These are phyloP conservation scores for Marchantia paleacea DNA, from an alignment of 225 moss, liverwort and hornwort genomes.

Conservation along the genomic window DNA sequence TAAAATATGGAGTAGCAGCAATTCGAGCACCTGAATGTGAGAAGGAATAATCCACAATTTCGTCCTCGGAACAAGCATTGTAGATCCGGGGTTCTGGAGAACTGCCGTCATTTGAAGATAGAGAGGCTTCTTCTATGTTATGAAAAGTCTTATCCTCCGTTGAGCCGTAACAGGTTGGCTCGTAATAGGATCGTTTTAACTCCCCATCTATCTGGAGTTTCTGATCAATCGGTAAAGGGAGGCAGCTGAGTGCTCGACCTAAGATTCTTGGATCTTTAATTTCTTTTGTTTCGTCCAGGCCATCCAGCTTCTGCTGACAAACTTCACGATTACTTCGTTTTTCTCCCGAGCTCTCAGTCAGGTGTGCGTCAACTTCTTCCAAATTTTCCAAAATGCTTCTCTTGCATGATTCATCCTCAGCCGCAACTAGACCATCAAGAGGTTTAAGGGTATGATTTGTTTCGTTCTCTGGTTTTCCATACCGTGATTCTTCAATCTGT, in stretches of 20 bases:
- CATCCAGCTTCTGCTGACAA: neutral
- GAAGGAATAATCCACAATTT: conserved; percentile 18
- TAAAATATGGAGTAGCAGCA: conserved; percentile 43
- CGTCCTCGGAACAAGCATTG: conserved; percentile 14
- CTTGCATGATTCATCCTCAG: neutral
- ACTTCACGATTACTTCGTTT: neutral
- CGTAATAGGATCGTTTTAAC: neutral
- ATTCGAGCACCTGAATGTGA: conserved; percentile 38
- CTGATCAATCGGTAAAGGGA: neutral
- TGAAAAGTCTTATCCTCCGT: neutral
- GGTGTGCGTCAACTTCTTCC: neutral
- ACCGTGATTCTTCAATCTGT: too few species aligned
- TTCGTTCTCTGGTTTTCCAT: neutral
- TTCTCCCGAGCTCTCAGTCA: neutral
- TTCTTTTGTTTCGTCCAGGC: too few species aligned
- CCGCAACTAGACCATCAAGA: neutral
- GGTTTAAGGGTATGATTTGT: neutral
- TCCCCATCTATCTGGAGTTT: neutral
- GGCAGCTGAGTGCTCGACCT: neutral
- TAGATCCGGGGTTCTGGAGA: conserved; percentile 5
- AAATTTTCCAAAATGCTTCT: neutral
- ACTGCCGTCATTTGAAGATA: conserved; percentile 8
- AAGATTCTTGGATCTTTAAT: neutral
- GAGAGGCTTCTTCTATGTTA: neutral
- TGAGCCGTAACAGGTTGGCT: neutral